A percentile compares a stretch with the other conserved stretches of the same genome.
Evolutionary conservation across 1,139 yeast species (phyloP).

Genomic region (Magnusiomyces ingens): DNA sequence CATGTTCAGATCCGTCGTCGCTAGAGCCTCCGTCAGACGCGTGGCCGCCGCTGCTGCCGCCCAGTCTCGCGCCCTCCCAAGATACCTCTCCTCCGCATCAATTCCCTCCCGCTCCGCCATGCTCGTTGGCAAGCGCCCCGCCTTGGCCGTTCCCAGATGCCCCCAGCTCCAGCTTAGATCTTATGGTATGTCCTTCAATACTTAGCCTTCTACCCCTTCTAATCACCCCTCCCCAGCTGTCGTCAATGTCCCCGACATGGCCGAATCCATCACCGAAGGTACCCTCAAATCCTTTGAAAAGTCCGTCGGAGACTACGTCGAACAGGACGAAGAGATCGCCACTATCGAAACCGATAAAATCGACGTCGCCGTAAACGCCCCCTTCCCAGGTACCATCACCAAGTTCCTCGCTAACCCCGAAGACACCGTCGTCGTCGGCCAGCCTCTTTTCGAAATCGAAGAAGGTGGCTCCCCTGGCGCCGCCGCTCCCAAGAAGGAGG

Average conservation of each 20-base stretch:
- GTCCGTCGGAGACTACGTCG: slow-evolving; percentile 79
- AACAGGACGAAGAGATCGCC: slow-evolving; percentile 85
- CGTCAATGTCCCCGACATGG: slow-evolving; percentile 97
- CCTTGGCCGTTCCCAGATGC: slow-evolving; percentile 1
- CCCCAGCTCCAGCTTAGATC: slow-evolving; percentile 12
- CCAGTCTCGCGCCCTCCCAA: slow-evolving; percentile 2
- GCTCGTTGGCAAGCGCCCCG: not conserved
- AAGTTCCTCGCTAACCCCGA: slow-evolving; percentile 80
- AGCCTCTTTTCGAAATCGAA: slow-evolving; percentile 82
- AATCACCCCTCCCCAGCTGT: slow-evolving; percentile 13
- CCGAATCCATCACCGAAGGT: slow-evolving; percentile 97
- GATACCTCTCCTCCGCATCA: slow-evolving; percentile 10
- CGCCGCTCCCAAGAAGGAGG: slow-evolving; percentile 33
- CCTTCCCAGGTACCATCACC: slow-evolving; percentile 82
- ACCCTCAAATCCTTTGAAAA: slow-evolving; percentile 71
- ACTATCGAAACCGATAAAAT: slow-evolving; percentile 98
- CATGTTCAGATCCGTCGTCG: slow-evolving; percentile 13
- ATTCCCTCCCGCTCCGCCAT: slow-evolving; percentile 6
- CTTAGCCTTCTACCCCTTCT: not conserved
- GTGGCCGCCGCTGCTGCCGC: slow-evolving; percentile 11
- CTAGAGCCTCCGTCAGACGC: slow-evolving; percentile 11
- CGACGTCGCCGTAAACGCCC: slow-evolving; percentile 94
- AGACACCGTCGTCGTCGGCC: slow-evolving; percentile 95
- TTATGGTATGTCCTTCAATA: slow-evolving; percentile 8
- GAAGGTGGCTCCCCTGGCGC: slow-evolving; percentile 72